These are phyloP conservation scores for Limonomyces culmigenus DNA, from an alignment of 1,284 basidiomycete species.

Conservation along the genomic window DNA sequence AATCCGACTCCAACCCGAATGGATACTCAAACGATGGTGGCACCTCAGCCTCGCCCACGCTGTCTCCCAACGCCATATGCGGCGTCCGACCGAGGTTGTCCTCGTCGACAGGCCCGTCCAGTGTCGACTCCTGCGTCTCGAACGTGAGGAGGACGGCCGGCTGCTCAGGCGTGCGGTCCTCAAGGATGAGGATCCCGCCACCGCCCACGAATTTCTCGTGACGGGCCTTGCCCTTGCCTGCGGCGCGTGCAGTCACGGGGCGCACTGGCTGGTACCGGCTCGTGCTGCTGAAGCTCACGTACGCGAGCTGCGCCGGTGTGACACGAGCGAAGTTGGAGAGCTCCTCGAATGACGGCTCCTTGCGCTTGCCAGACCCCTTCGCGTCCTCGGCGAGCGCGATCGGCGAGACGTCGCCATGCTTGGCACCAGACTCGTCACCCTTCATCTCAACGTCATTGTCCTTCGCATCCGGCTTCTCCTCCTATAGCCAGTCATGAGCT, in stretches of 20 bases:
- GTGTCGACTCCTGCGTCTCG: slow-evolving; percentile 23
- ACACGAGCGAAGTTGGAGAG: slow-evolving; percentile 87
- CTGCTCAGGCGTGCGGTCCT: slow-evolving; percentile 51
- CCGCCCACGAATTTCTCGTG: slow-evolving; percentile 56
- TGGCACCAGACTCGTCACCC: slow-evolving; percentile 29
- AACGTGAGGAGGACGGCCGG: slow-evolving; percentile 62
- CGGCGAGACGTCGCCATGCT: slow-evolving; percentile 38
- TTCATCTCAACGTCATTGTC: slow-evolving; percentile 69
- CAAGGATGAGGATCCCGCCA: slow-evolving; percentile 71
- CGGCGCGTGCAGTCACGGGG: slow-evolving; percentile 35
- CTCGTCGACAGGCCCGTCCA: slow-evolving; percentile 16
- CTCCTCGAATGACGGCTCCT: slow-evolving; percentile 67
- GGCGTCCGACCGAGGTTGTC: slow-evolving; percentile 14
- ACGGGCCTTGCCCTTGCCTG: slow-evolving; percentile 19
- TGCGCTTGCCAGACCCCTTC: slow-evolving; percentile 31
- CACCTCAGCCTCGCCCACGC: slow-evolving; percentile 56
- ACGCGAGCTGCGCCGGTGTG: slow-evolving; percentile 75
- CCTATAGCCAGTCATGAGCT: slow-evolving; percentile 11
- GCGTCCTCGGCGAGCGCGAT: slow-evolving; percentile 20
- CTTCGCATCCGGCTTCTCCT: slow-evolving; percentile 37
- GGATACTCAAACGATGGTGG: slow-evolving; percentile 72
- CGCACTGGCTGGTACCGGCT: slow-evolving; percentile 85
- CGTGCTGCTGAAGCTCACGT: slow-evolving; percentile 69
- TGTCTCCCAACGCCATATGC: slow-evolving; percentile 54
- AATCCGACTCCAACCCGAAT: too few species aligned